These are phyloP conservation scores for Vitis hybrid DNA, from an alignment of 177 flowering plant genomes.

Conservation along the genomic window DNA sequence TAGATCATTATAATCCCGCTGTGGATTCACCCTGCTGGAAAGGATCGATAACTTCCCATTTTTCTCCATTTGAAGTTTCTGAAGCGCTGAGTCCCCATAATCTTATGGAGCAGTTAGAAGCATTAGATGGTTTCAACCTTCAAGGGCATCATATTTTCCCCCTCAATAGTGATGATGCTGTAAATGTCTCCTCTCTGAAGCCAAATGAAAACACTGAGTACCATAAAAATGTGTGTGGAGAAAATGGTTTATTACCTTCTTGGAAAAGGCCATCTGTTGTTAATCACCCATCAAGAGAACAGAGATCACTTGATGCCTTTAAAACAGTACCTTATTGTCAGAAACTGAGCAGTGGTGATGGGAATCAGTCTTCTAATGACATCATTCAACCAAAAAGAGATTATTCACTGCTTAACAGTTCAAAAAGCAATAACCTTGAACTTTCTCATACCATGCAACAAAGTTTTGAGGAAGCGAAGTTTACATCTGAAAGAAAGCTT, in stretches of 20 bases:
- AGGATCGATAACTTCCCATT: slow-evolving; percentile 51
- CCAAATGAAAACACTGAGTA: slow-evolving; percentile 8
- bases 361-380: slow-evolving; percentile 19
- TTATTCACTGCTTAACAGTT: slow-evolving; percentile 7
- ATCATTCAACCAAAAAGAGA: slow-evolving; percentile 14
- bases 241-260: slow-evolving; percentile 15
- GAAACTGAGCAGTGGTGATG: slow-evolving; percentile 11
- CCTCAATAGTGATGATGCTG: slow-evolving; percentile 16
- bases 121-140: slow-evolving; percentile 17
- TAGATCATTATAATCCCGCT: slow-evolving; percentile 46
- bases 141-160: slow-evolving; percentile 25
- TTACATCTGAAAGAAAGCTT: slow-evolving; percentile 13
- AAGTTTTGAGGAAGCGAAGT: slow-evolving; percentile 12
- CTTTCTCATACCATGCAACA: slow-evolving; percentile 14
- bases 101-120: slow-evolving; percentile 19
- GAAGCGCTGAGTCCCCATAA: slow-evolving; percentile 25
- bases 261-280: slow-evolving; percentile 14
- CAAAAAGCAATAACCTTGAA: slow-evolving; percentile 16
- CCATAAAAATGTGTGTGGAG: slow-evolving; percentile 9
- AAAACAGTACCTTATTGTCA: slow-evolving; percentile 10
- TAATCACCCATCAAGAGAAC: slow-evolving; percentile 9
- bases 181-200: slow-evolving; percentile 20
- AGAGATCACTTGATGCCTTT: slow-evolving; percentile 9
- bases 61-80: slow-evolving; percentile 32
- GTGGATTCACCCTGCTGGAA: slow-evolving; percentile 96